Evolutionary conservation across 2,329 filamentous ascomycete species (phyloP).

Genomic region (Clonostachys byssicola): DNA sequence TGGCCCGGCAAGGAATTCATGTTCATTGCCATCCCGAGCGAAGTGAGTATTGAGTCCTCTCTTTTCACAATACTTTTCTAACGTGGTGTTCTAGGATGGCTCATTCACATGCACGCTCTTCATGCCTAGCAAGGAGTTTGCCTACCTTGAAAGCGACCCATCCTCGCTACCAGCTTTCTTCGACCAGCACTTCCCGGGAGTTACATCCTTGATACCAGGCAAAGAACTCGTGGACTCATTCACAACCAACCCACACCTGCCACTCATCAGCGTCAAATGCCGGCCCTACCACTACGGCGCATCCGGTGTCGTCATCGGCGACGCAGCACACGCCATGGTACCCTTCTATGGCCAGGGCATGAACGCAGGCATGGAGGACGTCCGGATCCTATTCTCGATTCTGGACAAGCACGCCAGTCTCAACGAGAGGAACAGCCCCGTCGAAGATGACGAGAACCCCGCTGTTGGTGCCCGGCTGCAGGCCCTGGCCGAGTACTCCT

Average conservation of each 20-base stretch:
- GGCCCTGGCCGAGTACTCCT: constrained; percentile 74
- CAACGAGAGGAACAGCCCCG: constrained; percentile 36
- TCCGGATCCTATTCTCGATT: constrained; percentile 78
- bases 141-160: constrained; percentile 59
- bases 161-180: constrained; percentile 68
- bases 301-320: constrained; percentile 81
- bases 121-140: constrained; percentile 68
- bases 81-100: constrained; percentile 57
- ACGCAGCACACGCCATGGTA: constrained; percentile 96
- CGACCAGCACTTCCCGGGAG: constrained; percentile 79
- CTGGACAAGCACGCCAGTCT: constrained; percentile 63
- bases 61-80: constrained; percentile 2
- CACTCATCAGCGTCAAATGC: constrained; percentile 91
- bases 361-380: constrained; percentile 94
- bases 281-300: constrained; percentile 77
- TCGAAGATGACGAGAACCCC: constrained; percentile 35
- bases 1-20: constrained; percentile 94
- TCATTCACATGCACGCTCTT: constrained; percentile 96
- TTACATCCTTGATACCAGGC: constrained; percentile 66
- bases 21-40: constrained; percentile 93
- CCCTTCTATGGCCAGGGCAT: constrained; percentile 98
- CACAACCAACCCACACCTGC: constrained; percentile 78
- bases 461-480: constrained; percentile 29
- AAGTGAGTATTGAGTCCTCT: constrained; percentile 31
- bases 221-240: constrained; percentile 72